Conservation (phyloP, 1,284 basidiomycete genomes). For the Erythrobasidium hasegawianum region DNA sequence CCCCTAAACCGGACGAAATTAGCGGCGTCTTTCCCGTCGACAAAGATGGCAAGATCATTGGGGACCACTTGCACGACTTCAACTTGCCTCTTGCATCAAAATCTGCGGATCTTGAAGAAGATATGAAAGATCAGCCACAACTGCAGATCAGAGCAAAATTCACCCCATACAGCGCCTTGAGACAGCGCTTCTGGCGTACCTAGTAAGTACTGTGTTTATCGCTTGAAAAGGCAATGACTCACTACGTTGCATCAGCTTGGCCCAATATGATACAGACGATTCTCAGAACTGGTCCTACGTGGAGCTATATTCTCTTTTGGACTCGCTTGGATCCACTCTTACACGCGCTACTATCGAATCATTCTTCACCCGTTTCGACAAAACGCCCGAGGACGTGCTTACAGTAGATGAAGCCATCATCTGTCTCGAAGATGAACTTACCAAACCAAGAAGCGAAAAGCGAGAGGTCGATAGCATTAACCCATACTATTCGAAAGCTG, state of each 20-base stretch:
- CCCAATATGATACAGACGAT: conserved; percentile 88
- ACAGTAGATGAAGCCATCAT: conserved; percentile 72
- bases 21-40: conserved; percentile 68
- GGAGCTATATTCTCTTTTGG: conserved; percentile 93
- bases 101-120: conserved; percentile 31
- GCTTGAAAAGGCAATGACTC: too few species aligned
- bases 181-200: conserved; percentile 54
- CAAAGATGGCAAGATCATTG: conserved; percentile 53
- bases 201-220: conserved; percentile 9
- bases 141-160: conserved; percentile 70
- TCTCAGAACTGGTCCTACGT: conserved; percentile 71
- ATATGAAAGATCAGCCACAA: conserved; percentile 24
- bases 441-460: conserved; percentile 66
- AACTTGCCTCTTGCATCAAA: conserved; percentile 56
- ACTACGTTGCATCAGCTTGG: conserved; percentile 51
- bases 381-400: conserved; percentile 67
- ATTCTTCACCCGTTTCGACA: conserved; percentile 71
- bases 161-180: conserved; percentile 85
- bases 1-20: conserved; percentile 65
- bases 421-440: conserved; percentile 72
- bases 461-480: conserved; percentile 49
- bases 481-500: not conserved
- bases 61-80: conserved; percentile 65
- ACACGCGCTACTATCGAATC: conserved; percentile 70
- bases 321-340: conserved; percentile 91